Evolutionary conservation across 2,329 filamentous ascomycete species (phyloP), one percentile per base, ranked within the genome.

Genomic region (Trichoderma gracile): DNA sequence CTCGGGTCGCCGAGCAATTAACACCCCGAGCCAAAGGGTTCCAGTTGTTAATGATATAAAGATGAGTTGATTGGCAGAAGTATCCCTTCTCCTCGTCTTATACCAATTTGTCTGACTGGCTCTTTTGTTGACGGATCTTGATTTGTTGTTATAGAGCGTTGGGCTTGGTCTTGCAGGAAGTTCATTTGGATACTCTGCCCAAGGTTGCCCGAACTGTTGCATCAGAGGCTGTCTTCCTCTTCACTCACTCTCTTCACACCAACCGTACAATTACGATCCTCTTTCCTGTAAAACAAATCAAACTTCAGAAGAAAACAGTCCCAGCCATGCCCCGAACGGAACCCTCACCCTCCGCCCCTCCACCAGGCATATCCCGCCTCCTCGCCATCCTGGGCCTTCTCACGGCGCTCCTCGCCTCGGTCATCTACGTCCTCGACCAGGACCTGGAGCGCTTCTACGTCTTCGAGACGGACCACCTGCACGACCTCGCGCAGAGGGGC

Each of bases 391-490:
- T 88, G 67, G 82, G 81, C 56, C 70, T 87, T 61, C 69, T 86
- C 53, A 76, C 86, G 58, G 86, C 81, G 63, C 71, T 87, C 67
- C 73, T 89, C 61, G 78, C 81, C 14, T 81, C 83, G 8, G 69
- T 86, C 62, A 78, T 83, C 70, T 84, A 84, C 76, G 70, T 83
- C 66, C 74, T 87, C 46, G 86, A 89, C 75, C 79, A 82, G 70
- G 84, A 85, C 75, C 78, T 86, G 64, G 80, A 86, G 67, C 77
- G 75, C 65, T 88, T 93, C 80, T 95, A 93, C 82, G 86, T 95
- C 76, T 93, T 96, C 77, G 79, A 87, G 61, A 84, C 84, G 2
- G 80, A 82, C 17, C 83, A 91, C 67, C 82, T 96, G 66, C 86
- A 92, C 73, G 82, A 88, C 66, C 78, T 95, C 40, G 84, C 89